Evolutionary conservation across 2,329 filamentous ascomycete genomes (phyloP).

Genomic region (Leptographium radiaticola): DNA sequence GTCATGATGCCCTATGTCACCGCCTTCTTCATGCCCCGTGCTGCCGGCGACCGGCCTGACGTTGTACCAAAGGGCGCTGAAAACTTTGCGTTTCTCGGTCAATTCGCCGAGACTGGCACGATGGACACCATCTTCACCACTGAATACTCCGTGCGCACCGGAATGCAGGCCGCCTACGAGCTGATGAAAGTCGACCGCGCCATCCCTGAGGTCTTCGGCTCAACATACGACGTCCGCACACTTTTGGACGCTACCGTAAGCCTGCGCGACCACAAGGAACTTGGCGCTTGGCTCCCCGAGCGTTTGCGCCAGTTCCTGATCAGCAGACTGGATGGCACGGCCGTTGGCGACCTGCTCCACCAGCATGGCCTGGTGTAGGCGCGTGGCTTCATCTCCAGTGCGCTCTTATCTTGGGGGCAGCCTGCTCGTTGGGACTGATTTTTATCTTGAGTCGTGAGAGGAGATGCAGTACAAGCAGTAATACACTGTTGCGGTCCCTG

Average conservation of each 20-base stretch:
- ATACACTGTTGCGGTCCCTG: no score
- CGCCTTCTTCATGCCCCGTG: constrained; percentile 22
- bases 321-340: constrained; percentile 9
- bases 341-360: constrained; percentile 10
- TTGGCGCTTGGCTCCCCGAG: constrained; percentile 11
- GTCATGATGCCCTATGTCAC: constrained; percentile 27
- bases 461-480: no score
- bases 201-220: constrained; percentile 17
- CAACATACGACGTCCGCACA: constrained; percentile 15
- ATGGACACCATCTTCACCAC: constrained; percentile 24
- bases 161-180: constrained; percentile 22
- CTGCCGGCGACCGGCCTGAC: constrained; percentile 22
- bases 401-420: no score
- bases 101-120: constrained; percentile 25
- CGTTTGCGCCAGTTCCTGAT: constrained; percentile 8
- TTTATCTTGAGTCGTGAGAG: no score
- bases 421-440: no score
- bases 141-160: constrained; percentile 23
- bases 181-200: constrained; percentile 16
- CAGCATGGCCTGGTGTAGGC: constrained; percentile 10
- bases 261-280: constrained; percentile 12
- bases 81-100: constrained; percentile 27
- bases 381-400: neutral
- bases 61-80: constrained; percentile 21
- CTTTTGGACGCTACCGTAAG: constrained; percentile 13